Percentiles rank a stretch among this genome's conserved stretches.
Evolutionary conservation across 225 moss, liverwort and hornwort genomes (phyloP).

Genomic region (Asterella californica): DNA sequence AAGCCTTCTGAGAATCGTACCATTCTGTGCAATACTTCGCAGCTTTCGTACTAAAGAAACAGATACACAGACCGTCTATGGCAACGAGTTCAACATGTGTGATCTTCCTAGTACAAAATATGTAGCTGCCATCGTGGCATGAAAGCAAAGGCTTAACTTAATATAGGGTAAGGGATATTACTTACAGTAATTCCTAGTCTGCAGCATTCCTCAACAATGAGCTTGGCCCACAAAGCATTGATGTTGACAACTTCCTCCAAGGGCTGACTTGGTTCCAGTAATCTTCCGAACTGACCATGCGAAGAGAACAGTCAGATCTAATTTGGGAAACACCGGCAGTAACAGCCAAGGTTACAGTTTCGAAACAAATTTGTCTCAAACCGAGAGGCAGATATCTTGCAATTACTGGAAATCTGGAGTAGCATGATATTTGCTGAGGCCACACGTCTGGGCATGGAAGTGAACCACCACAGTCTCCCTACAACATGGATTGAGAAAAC

Average conservation of each 20-base stretch:
- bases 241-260: slow-evolving; percentile 71
- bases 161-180: slow-evolving; percentile 9
- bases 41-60: background rate
- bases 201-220: slow-evolving; percentile 94
- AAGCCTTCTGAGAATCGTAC: background rate
- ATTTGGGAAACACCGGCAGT: too few species aligned
- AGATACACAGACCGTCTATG: background rate
- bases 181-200: slow-evolving; percentile 87
- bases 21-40: background rate
- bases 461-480: background rate
- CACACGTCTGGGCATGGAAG: background rate
- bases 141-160: background rate
- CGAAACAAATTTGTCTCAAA: too few species aligned
- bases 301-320: background rate
- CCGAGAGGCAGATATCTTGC: background rate
- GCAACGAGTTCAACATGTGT: background rate
- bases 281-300: slow-evolving; percentile 71
- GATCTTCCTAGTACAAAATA: background rate
- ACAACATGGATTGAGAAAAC: background rate
- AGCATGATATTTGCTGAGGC: background rate
- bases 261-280: slow-evolving; percentile 64
- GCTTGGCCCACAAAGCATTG: slow-evolving; percentile 85
- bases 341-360: too few species aligned
- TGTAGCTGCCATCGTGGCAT: background rate
- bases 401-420: background rate